Evolutionary conservation across 2,329 filamentous ascomycete species (phyloP).

Genomic region (Botrytis paeoniae): DNA sequence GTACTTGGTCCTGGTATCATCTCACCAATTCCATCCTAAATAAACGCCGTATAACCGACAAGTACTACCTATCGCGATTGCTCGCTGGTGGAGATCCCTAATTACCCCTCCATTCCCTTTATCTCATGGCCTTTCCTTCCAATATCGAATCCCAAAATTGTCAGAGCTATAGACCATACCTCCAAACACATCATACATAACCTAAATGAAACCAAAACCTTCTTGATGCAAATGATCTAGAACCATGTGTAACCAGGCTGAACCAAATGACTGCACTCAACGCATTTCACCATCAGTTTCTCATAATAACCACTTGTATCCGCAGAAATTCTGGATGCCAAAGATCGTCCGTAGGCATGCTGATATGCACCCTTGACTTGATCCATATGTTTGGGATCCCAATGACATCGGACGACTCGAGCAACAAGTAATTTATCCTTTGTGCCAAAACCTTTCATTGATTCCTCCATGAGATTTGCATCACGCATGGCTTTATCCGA

Average conservation of each 20-base stretch:
- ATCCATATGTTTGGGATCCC: slow-evolving; percentile 71
- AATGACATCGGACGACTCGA: slow-evolving; percentile 77
- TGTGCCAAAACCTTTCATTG: slow-evolving; percentile 84
- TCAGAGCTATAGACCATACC: not conserved
- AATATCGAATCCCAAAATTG: not conserved
- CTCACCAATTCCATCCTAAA: not conserved
- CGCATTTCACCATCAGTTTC: slow-evolving; percentile 61
- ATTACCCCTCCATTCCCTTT: not conserved
- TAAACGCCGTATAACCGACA: not conserved
- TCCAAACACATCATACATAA: not conserved
- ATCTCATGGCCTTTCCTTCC: not conserved
- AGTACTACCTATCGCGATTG: not conserved
- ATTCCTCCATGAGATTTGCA: slow-evolving; percentile 75
- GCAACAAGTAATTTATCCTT: slow-evolving; percentile 78
- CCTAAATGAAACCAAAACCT: not conserved
- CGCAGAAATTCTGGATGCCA: slow-evolving; percentile 68
- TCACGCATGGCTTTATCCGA: slow-evolving; percentile 81
- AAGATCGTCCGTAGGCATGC: slow-evolving; percentile 63
- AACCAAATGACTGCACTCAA: slow-evolving; percentile 10
- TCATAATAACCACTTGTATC: slow-evolving; percentile 87
- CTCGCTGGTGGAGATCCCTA: not conserved
- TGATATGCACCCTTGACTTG: slow-evolving; percentile 78
- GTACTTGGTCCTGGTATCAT: not conserved
- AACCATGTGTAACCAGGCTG: slow-evolving; percentile 15
- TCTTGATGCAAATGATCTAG: not conserved